Base-by-base conservation (phyloP, 441 rosid genomes). In the Jatropha multifida region DNA sequence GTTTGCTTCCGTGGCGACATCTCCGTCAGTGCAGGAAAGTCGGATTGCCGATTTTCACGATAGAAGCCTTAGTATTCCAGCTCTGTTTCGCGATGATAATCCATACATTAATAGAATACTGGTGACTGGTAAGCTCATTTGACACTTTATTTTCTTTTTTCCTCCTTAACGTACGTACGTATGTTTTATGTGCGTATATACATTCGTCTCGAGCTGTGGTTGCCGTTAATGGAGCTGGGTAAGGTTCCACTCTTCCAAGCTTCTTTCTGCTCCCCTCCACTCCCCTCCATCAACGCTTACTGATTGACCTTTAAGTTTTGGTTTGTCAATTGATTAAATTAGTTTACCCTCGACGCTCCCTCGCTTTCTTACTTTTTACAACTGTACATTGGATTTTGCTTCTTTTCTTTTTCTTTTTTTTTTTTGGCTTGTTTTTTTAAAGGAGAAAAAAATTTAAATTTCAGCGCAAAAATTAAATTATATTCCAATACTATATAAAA, bases 1-100 rank as follows among this genome's bases (percentile, higher is more conserved):
- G 11, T 55, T 70, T 55, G 73, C 73, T 70, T 58, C 27, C 56
- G 74, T 59, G 74, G 74, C 66, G n/a, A 59, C 42, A 20, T 44
- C 12, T 20, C 27, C 2, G 23, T 4, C 9, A 37, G 13, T 37
- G 18, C 54, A 13, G 46, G 20, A 8, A 52, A 26, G 27, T 48
- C n/a, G 74, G 64, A 70, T 70, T 51, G 55, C 54, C 67, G 56
- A 48, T 42, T 71, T 59, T 60, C 42, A 46, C 20, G 56, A 26
- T 4, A 38, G 8, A 41, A 44, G 58, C 14, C n/a, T 54, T 54
- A 44, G 3, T 2, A 44, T 20, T 26, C 64, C 58, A 54, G 58
- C 20, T 54, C 58, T 54, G 20, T 54, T 17, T 54, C 7, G 20
- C 14, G n/a, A 1, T 54, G n/a, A 17, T 54, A 18, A 54, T 17